phyloP scores from a whole-genome alignment of 768 basidiomycete genomes.

The Pisolithus albus region DNA sequence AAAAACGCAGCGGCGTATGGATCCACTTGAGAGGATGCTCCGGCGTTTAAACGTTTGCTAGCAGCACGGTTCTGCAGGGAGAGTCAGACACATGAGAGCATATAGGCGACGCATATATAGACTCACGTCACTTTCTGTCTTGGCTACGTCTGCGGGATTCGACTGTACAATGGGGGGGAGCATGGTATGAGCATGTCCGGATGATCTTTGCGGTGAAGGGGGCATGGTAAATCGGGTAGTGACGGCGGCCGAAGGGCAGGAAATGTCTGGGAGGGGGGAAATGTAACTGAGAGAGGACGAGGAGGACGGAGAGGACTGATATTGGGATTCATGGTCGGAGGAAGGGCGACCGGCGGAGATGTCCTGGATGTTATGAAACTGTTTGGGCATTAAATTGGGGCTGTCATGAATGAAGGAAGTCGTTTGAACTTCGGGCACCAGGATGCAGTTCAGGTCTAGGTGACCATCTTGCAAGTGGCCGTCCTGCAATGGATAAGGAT shows the following conservation, averaged over 20 bases:
- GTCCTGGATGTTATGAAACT: constrained; percentile 22
- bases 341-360: constrained; percentile 10
- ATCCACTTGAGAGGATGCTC: constrained; percentile 28
- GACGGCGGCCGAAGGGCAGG: constrained; percentile 13
- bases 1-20: constrained; percentile 41
- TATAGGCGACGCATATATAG: background rate
- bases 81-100: constrained; percentile 7
- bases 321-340: constrained; percentile 21
- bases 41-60: constrained; percentile 18
- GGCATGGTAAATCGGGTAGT: constrained; percentile 13
- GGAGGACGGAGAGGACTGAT: constrained; percentile 21
- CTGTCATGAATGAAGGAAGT: constrained; percentile 17
- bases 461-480: constrained; percentile 16
- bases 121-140: constrained; percentile 21
- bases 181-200: constrained; percentile 23
- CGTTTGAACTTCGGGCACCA: constrained; percentile 12
- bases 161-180: constrained; percentile 29
- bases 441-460: constrained; percentile 22
- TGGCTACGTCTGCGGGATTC: constrained; percentile 24
- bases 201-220: constrained; percentile 18
- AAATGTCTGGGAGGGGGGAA: constrained; percentile 21
- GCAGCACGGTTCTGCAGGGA: constrained; percentile 20
- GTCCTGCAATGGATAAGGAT: constrained; percentile 23
- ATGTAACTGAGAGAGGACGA: constrained; percentile 19
- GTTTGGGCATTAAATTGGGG: constrained; percentile 24